Conservation (phyloP, 345 rosid genomes). For the Schrenkiella parvula region DNA sequence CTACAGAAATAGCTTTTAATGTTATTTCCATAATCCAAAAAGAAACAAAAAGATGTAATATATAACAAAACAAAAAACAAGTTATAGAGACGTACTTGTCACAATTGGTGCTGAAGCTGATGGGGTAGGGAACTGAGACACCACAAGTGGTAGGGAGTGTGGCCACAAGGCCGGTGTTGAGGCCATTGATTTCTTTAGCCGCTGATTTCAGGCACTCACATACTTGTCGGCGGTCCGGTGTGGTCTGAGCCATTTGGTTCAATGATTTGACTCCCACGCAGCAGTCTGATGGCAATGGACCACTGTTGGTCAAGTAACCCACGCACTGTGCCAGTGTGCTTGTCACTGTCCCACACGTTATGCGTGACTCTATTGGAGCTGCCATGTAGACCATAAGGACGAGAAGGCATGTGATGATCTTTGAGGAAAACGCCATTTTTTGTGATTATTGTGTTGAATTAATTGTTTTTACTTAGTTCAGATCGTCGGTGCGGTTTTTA, state of each 20-base stretch:
- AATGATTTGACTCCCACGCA: constrained; percentile 42
- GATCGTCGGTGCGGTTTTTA: constrained; percentile 25
- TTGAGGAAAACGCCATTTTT: constrained; percentile 30
- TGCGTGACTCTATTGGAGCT: constrained; percentile 19
- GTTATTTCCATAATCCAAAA: neutral
- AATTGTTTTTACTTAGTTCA: neutral
- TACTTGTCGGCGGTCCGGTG: constrained; percentile 46
- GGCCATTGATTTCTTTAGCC: neutral
- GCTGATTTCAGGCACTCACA: constrained; percentile 44
- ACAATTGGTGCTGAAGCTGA: constrained; percentile 51
- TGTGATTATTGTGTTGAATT: neutral
- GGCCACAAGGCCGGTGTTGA: constrained; percentile 25
- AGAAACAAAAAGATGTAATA: neutral
- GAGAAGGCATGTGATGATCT: constrained; percentile 27
- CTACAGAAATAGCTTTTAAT: neutral
- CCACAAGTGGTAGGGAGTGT: constrained; percentile 47
- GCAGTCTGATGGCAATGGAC: constrained; percentile 28
- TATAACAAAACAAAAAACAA: neutral
- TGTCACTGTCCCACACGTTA: constrained; percentile 39
- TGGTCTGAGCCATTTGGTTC: constrained; percentile 35
- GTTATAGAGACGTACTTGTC: constrained; percentile 28
- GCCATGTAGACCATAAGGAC: constrained; percentile 11
- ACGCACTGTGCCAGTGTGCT: constrained; percentile 34
- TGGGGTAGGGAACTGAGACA: constrained; percentile 51
- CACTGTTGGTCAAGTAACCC: constrained; percentile 23